Base-by-base conservation (phyloP, 1,284 basidiomycete genomes). In the Tranzscheliella williamsii region DNA sequence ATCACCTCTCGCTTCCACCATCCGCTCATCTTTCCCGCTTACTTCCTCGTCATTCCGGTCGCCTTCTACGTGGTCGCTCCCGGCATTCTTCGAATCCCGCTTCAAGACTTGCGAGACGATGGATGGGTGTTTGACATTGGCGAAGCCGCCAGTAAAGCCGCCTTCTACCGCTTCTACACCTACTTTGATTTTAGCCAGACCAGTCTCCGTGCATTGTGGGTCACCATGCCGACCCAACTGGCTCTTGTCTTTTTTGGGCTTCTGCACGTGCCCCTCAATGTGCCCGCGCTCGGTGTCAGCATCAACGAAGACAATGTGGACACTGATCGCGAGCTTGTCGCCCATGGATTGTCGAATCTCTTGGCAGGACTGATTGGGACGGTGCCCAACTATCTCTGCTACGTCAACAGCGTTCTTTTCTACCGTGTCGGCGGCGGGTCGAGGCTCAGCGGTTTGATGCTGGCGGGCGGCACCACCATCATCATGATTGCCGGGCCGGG, bases 261-360 rank as follows among this genome's bases (percentile, higher is more conserved):
- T 42, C 79, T 98, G 11, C 94, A 97, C 75, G 93, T 95, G 9
- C 76, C 76, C 11, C 70, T 78, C 36, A 78, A 78, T 36, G 79
- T 96, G 2, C 94, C 94, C 3, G 91, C 93, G 5, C 81, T 98
- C 9, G 87, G 91, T 83, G 89, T 98, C n/a, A 93, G 90, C 8
- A 81, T 98, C 29, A 84, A 88, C 64, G 87, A 90, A 73, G 92
- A 85, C 76, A 83, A 97, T 44, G 86, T 96, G 48, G 87, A 96
- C 68, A 93, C 93, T 2, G 88, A 98, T 75, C 86, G 87, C 51
- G 94, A 98, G 77, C 85, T 98, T 1, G 84, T 95, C 31, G 91
- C 85, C 1, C 94, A 98, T 75, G 94, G 94, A 4, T 86, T 90
- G 53, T 93, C 91, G 2, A 98, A 98, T 75, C 62, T 96, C 4